Percentiles rank a stretch among this genome's conserved stretches.
Evolutionary conservation across 441 rosid species (phyloP).

Genomic region (Erodium texanum): DNA sequence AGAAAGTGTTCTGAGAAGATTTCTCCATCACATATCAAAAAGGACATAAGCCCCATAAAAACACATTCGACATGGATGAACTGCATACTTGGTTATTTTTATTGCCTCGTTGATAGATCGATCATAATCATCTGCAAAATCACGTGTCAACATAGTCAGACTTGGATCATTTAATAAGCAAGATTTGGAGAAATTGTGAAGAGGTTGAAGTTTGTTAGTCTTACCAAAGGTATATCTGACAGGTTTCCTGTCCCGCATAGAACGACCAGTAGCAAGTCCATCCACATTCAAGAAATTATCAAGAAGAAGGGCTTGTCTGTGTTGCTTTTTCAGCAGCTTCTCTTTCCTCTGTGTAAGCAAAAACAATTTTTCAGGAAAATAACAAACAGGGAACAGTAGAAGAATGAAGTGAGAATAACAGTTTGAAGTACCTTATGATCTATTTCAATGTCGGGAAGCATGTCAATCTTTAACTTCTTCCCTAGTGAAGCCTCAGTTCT

Average conservation of each 20-base stretch:
- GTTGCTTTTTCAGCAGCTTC: conserved; percentile 87
- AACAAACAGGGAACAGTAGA: conserved; percentile 9
- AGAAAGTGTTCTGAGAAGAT: neutral
- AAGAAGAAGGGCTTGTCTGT: conserved; percentile 89
- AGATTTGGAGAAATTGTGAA: neutral
- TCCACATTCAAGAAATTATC: conserved; percentile 69
- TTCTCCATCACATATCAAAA: neutral
- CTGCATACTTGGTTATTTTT: conserved; percentile 79
- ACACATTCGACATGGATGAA: neutral
- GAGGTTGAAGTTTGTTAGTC: conserved; percentile 19
- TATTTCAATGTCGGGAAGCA: conserved; percentile 95
- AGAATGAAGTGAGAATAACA: conserved; percentile 20
- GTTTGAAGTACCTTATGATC: conserved; percentile 68
- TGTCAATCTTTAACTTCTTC: conserved; percentile 78
- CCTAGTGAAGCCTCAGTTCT: conserved; percentile 81
- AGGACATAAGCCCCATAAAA: conserved; percentile 6
- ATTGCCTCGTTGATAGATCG: conserved; percentile 95
- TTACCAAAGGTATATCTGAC: conserved; percentile 97
- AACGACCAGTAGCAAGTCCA: conserved; percentile 81
- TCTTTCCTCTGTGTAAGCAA: conserved; percentile 67
- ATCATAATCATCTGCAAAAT: conserved; percentile 93
- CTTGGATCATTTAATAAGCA: too few species aligned
- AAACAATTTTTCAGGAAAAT: conserved; percentile 10
- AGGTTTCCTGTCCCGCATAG: conserved; percentile 95
- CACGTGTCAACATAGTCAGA: conserved; percentile 10